These are phyloP conservation scores for Microstroma glucosiphilum DNA, from an alignment of 1,284 basidiomycete species.

Conservation along the genomic window DNA sequence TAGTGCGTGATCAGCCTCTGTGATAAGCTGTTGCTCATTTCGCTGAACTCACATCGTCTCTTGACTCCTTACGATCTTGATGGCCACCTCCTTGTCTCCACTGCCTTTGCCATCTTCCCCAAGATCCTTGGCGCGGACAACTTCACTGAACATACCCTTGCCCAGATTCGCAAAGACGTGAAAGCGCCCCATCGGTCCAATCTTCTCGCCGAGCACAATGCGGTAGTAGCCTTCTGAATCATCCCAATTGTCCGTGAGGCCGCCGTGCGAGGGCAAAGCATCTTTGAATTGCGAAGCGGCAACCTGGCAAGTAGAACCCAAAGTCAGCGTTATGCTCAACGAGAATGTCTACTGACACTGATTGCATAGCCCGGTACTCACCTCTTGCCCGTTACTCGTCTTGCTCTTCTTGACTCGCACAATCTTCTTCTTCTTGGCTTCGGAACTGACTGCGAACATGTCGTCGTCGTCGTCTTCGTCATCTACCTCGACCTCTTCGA, in stretches of 20 bases:
- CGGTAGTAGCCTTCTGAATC: slow-evolving; percentile 94
- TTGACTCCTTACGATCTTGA: slow-evolving; percentile 92
- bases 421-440: slow-evolving; percentile 35
- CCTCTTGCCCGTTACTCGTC: neutral
- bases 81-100: slow-evolving; percentile 69
- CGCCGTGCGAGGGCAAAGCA: slow-evolving; percentile 16
- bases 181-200: slow-evolving; percentile 84
- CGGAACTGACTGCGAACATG: slow-evolving; percentile 43
- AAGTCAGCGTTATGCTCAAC: neutral
- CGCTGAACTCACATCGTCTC: slow-evolving; percentile 70
- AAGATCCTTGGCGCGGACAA: slow-evolving; percentile 71
- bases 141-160: slow-evolving; percentile 97
- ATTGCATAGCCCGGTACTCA: slow-evolving; percentile 6
- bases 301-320: neutral
- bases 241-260: slow-evolving; percentile 57
- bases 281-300: neutral
- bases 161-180: slow-evolving; percentile 90
- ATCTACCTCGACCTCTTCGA: slow-evolving; percentile 42
- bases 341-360: no score
- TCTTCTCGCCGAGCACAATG: slow-evolving; percentile 79
- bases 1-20: neutral
- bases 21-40: neutral
- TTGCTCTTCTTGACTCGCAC: slow-evolving; percentile 23
- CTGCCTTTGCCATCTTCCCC: slow-evolving; percentile 10
- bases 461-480: slow-evolving; percentile 42